Percentiles rank a stretch among this genome's conserved stretches.
Evolutionary conservation across 345 rosid species (phyloP).

Genomic region (Boechera retrofracta): DNA sequence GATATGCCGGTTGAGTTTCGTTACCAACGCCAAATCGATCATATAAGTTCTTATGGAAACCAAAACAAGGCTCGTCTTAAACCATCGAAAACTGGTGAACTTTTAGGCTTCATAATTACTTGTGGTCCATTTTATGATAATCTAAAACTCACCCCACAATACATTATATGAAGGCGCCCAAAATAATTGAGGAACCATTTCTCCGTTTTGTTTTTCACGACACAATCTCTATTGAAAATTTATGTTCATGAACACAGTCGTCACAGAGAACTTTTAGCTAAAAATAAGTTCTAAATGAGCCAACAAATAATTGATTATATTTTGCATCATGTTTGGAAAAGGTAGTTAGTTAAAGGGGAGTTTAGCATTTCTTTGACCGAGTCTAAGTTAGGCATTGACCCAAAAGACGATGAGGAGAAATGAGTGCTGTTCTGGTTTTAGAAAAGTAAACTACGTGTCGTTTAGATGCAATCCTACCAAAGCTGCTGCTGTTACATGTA

Average conservation of each 20-base stretch:
- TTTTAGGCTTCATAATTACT: not conserved
- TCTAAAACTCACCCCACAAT: not conserved
- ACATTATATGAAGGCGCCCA: not conserved
- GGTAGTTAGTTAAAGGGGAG: conserved; percentile 29
- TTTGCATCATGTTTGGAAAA: conserved; percentile 35
- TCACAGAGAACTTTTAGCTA: not conserved
- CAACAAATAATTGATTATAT: not conserved
- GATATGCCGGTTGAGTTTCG: no score
- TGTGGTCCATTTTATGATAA: not conserved
- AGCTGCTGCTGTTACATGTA: conserved; percentile 27
- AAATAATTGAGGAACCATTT: no score
- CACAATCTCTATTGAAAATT: no score
- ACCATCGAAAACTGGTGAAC: not conserved
- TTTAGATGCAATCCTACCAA: conserved; percentile 15
- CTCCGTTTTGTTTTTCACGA: no score
- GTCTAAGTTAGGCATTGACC: conserved; percentile 48
- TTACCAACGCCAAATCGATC: not conserved
- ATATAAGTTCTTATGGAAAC: not conserved
- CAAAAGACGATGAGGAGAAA: not conserved
- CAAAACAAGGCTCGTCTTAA: not conserved
- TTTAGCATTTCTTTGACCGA: conserved; percentile 35
- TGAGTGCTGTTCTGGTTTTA: conserved; percentile 12
- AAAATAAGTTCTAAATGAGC: not conserved
- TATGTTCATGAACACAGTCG: no score
- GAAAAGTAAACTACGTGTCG: conserved; percentile 33